These are phyloP conservation scores for Spergularia azorica DNA, from an alignment of 179 eudicot genomes.

Conservation along the genomic window DNA sequence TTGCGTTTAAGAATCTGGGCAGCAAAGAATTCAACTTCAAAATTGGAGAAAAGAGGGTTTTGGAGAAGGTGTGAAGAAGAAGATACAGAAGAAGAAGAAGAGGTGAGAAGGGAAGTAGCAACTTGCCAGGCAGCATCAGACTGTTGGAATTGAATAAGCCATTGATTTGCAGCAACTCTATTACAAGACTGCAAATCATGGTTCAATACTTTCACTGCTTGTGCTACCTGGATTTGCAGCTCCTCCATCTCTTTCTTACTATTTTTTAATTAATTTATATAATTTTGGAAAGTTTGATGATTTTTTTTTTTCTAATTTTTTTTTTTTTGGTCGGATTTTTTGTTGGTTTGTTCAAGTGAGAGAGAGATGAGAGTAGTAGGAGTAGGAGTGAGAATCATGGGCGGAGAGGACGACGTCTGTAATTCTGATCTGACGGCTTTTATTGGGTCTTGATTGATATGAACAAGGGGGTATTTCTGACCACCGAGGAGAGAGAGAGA, in stretches of 20 bases:
- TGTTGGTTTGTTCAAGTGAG: neutral
- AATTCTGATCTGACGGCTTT: slow-evolving; percentile 40
- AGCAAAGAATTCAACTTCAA: slow-evolving; percentile 87
- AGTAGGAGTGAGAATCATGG: slow-evolving; percentile 13
- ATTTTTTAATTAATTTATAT: neutral
- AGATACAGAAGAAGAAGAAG: slow-evolving; percentile 35
- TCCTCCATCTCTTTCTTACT: slow-evolving; percentile 39
- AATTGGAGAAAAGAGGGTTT: slow-evolving; percentile 36
- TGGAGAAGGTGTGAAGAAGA: slow-evolving; percentile 20
- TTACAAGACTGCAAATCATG: slow-evolving; percentile 82
- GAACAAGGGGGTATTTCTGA: no score
- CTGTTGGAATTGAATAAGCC: slow-evolving; percentile 95
- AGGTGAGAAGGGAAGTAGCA: slow-evolving; percentile 72
- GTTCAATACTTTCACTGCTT: slow-evolving; percentile 85
- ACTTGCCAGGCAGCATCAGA: slow-evolving; percentile 87
- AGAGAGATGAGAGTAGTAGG: neutral
- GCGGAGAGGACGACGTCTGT: slow-evolving; percentile 44
- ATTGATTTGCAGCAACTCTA: slow-evolving; percentile 90
- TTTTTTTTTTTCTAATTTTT: neutral
- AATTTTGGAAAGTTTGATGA: neutral
- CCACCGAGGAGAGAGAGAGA: neutral
- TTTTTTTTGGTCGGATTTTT: neutral
- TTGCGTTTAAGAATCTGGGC: slow-evolving; percentile 98
- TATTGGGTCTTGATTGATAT: slow-evolving; percentile 21
- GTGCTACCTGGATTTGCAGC: slow-evolving; percentile 72